Base-by-base conservation (phyloP, 208 protist genomes). In the Naegleria gruberi region DNA sequence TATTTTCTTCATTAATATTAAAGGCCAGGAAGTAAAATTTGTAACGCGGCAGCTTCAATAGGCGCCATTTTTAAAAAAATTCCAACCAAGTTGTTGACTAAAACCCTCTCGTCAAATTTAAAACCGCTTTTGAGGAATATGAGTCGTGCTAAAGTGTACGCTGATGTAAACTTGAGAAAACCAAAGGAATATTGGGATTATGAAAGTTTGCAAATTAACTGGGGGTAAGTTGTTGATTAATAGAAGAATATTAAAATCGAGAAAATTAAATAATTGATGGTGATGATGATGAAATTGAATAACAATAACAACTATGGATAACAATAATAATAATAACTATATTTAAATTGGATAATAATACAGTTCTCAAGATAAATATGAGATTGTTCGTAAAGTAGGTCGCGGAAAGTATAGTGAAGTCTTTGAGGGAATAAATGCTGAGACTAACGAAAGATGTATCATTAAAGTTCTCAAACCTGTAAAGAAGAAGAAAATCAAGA, bases 331-430 rank as follows among this genome's bases (percentile, higher is more conserved):
- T 17, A 45, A 19, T 23, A 42, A 45, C 7, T 89, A 45, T 42
- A 42, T 89, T 41, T 42, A 26, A 41, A 83, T 89, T 89, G 37
- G n/a, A n/a, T n/a, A n/a, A n/a, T n/a, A 3, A 19, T 30, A 90
- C 51, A 98, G 94, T 82, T 94, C 94, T 44, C 95, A 95, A 90
- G 97, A 98, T 37, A 95, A 98, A 43, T 99, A 99, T 93, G 97
- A 99, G 91, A 94, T 99, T 17, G 90, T 97, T 23, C 94, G 96
- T 82, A 98, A 99, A 92, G 95, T 99, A 46, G 98, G 98, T 8
- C 94, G 95, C 19, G 97, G 97, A 46, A 99, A 99, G 95, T 99
- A 99, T 95, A 98, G 96, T 74, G 99, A 99, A 93, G 99, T 99
- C 2, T 99, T 99, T 93, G 94, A 98, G 77, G 97, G 97, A 0